Base-by-base conservation (phyloP, 306 rosid genomes). In the Prunus fruticosa region DNA sequence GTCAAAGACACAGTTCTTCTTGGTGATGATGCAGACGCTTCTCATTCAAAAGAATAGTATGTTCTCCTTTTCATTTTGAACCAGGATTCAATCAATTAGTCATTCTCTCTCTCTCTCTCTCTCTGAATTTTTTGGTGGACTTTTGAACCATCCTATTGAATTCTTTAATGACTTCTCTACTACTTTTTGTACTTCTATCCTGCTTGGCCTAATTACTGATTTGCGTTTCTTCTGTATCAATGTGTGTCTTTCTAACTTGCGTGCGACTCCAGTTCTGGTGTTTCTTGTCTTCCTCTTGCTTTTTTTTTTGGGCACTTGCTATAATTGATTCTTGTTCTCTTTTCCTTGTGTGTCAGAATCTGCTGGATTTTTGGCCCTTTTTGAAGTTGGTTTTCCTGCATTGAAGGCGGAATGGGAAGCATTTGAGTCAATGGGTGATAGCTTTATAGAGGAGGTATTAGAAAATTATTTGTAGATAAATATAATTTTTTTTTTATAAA, bases 351-450 rank as follows among this genome's bases (percentile, higher is more conserved):
- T 78, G 47, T 61, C 86, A 80, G 81, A 74, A 79, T 80, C 86
- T 81, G 82, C 78, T 64, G 84, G 75, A 68, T 73, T 81, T 78
- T 72, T 81, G 69, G 75, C 82, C 10, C 47, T 89, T 53, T 88
- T 92, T 81, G 88, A 89, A 82, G 73, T 60, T 74, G 28, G 71
- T 69, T 89, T 76, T 77, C 92, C 93, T 62, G 18, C 88, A 64
- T 73, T 95, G 77, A 95, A 89, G 88, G 71, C 82, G 53, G 97
- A 95, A 79, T 92, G 95, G 96, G 90, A 87, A 76, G 81, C 85
- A 11, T 69, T 77, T 54, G 87, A 82, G 75, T 82, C 88, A 38
- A 20, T 58, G 15, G 84, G 80, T 56, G 86, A 86, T 81, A 78
- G 70, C 82, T 71, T 76, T 22, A 54, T 79, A 76, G 87, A 86